These are phyloP conservation scores for Sporopachydermia quercuum DNA, from an alignment of 805 yeast species.

Conservation along the genomic window DNA sequence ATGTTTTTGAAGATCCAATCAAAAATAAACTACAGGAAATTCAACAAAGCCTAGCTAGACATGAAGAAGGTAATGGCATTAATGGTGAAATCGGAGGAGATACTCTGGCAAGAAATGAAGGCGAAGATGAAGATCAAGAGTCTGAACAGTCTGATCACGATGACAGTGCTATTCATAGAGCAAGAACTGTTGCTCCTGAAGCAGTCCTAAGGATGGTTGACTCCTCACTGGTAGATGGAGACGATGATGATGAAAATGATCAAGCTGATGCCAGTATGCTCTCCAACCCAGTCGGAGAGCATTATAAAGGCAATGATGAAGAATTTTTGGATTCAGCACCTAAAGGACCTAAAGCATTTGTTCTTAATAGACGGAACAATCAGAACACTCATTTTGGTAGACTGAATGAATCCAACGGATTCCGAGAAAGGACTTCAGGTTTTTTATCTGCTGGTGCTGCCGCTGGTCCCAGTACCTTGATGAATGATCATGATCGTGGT, in stretches of 20 bases:
- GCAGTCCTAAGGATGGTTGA: constrained; percentile 21
- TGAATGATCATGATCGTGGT: too few relatives aligned
- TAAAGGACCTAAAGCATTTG: neutral
- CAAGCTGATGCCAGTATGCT: neutral
- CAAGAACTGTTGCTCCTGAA: neutral
- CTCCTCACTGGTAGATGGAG: constrained; percentile 20
- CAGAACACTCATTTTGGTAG: too few relatives aligned
- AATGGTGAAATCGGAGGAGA: too few relatives aligned
- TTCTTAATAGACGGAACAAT: too few relatives aligned
- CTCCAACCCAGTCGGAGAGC: neutral
- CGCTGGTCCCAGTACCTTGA: too few relatives aligned
- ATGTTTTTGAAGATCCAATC: neutral
- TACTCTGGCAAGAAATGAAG: constrained; percentile 10
- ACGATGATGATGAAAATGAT: constrained; percentile 10
- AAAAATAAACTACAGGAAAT: constrained; percentile 6
- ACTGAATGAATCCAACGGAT: too few relatives aligned
- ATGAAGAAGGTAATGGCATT: too few relatives aligned
- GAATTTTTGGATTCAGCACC: too few relatives aligned
- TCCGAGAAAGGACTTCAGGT: too few relatives aligned
- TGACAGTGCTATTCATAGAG: neutral
- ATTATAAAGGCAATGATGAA: neutral
- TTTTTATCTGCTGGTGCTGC: too few relatives aligned
- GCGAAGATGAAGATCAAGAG: constrained; percentile 11
- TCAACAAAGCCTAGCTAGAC: constrained; percentile 9
- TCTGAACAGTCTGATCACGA: constrained; percentile 15